A percentile compares a stretch with the other conserved stretches of the same genome.
Evolutionary conservation across 495 filamentous ascomycete genomes (phyloP).

Genomic region (Aspergillus nanangensis): DNA sequence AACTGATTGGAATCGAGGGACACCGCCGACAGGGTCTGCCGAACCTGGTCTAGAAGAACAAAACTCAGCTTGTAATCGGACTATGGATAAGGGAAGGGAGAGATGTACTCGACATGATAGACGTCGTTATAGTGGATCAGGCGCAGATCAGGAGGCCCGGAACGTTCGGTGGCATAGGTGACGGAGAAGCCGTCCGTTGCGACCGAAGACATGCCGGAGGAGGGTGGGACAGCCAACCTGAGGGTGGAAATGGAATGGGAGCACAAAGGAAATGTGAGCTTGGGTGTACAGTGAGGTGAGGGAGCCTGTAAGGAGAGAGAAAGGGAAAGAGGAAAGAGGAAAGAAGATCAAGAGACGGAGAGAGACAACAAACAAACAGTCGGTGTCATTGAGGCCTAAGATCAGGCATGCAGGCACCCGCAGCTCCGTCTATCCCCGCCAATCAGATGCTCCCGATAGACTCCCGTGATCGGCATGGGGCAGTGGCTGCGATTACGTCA

Average conservation of each 20-base stretch:
- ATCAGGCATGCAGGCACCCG: conserved; percentile 2
- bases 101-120: conserved; percentile 73
- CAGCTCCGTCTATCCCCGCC: background rate
- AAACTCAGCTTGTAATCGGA: background rate
- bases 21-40: conserved; percentile 75
- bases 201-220: conserved; percentile 22
- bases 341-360: background rate
- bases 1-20: conserved; percentile 74
- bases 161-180: conserved; percentile 50
- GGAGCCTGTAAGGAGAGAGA: conserved; percentile 5
- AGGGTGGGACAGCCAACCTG: too few species aligned
- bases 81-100: background rate
- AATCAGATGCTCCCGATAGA: background rate
- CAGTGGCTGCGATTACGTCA: too few species aligned
- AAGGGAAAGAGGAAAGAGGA: conserved; percentile 8
- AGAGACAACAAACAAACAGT: background rate
- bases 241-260: too few species aligned
- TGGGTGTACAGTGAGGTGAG: too few species aligned
- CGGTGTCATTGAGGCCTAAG: background rate
- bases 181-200: conserved; percentile 35
- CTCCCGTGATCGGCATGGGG: background rate
- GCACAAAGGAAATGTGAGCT: too few species aligned
- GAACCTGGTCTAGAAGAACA: conserved; percentile 47
- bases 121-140: conserved; percentile 90
- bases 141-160: conserved; percentile 63